Percentiles rank a stretch among this genome's conserved stretches.
Evolutionary conservation across 768 basidiomycete genomes (phyloP).

Genomic region (Xerocomellus chrysenteron): DNA sequence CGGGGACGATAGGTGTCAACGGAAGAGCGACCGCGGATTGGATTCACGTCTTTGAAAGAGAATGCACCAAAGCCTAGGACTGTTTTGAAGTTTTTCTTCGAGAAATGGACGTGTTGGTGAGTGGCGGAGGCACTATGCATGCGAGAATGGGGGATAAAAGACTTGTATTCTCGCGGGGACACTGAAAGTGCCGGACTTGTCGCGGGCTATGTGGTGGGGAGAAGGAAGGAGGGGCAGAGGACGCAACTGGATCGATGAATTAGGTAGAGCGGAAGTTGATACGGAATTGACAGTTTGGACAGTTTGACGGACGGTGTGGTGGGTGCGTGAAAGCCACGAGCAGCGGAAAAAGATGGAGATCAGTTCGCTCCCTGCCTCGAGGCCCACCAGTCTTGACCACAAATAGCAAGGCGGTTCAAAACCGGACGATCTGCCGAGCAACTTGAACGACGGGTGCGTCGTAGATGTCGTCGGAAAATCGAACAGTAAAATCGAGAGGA

Average conservation of each 20-base stretch:
- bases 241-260: slow-evolving; percentile 29
- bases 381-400: slow-evolving; percentile 24
- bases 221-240: slow-evolving; percentile 27
- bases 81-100: slow-evolving; percentile 48
- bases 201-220: slow-evolving; percentile 26
- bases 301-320: slow-evolving; percentile 32
- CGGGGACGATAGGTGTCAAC: slow-evolving; percentile 27
- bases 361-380: slow-evolving; percentile 29
- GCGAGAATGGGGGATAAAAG: slow-evolving; percentile 29
- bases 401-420: slow-evolving; percentile 21
- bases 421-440: slow-evolving; percentile 9
- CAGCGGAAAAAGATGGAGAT: slow-evolving; percentile 31
- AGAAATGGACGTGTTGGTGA: slow-evolving; percentile 34
- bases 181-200: slow-evolving; percentile 25
- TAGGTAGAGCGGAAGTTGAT: slow-evolving; percentile 29
- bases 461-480: slow-evolving; percentile 6
- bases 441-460: background rate
- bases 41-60: slow-evolving; percentile 37
- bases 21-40: slow-evolving; percentile 30
- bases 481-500: background rate
- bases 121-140: slow-evolving; percentile 45
- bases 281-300: slow-evolving; percentile 29
- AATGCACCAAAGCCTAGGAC: slow-evolving; percentile 45
- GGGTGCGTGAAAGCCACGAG: slow-evolving; percentile 37
- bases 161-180: slow-evolving; percentile 28